These are phyloP conservation scores for Starmerella scarabaei DNA, from an alignment of 805 yeast species.

Conservation along the genomic window DNA sequence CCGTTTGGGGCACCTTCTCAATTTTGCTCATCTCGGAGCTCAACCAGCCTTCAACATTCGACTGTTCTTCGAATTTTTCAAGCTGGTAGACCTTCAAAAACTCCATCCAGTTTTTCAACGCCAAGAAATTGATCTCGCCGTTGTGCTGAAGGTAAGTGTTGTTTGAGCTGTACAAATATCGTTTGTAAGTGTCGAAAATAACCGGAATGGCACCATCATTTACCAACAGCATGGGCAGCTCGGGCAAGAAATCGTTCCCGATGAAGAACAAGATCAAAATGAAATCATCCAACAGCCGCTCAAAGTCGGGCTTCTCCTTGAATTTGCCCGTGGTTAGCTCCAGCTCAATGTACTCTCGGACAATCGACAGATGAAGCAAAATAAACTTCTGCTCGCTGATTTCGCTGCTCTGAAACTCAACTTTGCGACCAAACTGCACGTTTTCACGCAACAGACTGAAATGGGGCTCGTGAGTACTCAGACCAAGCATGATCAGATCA, in stretches of 20 bases:
- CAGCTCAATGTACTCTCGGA: constrained; percentile 79
- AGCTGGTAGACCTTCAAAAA: constrained; percentile 67
- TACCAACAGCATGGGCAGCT: constrained; percentile 82
- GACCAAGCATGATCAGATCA: constrained; percentile 86
- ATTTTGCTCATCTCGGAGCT: constrained; percentile 56
- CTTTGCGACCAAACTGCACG: constrained; percentile 64
- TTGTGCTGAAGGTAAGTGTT: constrained; percentile 78
- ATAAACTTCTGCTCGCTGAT: constrained; percentile 70
- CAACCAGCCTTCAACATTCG: constrained; percentile 80
- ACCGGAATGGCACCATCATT: constrained; percentile 97
- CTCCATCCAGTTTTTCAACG: constrained; percentile 65
- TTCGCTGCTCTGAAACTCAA: constrained; percentile 28
- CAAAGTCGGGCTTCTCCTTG: constrained; percentile 68
- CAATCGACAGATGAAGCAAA: constrained; percentile 69
- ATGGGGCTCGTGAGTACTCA: constrained; percentile 97
- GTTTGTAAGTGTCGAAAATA: constrained; percentile 75
- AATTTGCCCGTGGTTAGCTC: constrained; percentile 39
- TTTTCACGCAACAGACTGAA: constrained; percentile 90
- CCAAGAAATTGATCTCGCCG: constrained; percentile 65
- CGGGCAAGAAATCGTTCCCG: constrained; percentile 96
- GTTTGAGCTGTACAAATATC: constrained; percentile 41
- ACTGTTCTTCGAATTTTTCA: constrained; percentile 71
- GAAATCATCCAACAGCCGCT: constrained; percentile 81
- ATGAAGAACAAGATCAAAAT: constrained; percentile 84
- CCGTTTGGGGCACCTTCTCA: constrained; percentile 4